phyloP scores from a whole-genome alignment of 2,329 filamentous ascomycete species.

The Colletotrichum eleusines region DNA sequence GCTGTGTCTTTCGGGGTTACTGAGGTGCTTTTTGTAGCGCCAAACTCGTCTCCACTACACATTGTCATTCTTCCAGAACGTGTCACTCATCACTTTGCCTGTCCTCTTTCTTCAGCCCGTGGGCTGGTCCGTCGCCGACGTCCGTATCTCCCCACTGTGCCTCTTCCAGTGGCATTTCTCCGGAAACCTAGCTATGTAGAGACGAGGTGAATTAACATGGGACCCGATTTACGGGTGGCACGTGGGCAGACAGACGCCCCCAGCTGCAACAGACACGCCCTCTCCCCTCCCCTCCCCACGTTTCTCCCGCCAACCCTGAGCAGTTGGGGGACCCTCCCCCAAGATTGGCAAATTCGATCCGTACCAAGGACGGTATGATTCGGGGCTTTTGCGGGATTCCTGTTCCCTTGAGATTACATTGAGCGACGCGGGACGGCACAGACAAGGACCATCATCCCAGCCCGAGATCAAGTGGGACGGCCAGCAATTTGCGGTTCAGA shows the following conservation, averaged over 20 bases:
- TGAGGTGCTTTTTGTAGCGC: slow-evolving; percentile 21
- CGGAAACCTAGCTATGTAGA: neutral
- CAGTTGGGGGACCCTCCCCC: slow-evolving; percentile 22
- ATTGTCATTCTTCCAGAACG: neutral
- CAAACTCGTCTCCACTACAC: neutral
- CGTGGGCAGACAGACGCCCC: neutral
- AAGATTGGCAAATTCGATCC: slow-evolving; percentile 26
- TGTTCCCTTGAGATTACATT: slow-evolving; percentile 4
- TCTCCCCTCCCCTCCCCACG: too few species aligned
- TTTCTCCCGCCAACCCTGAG: slow-evolving; percentile 1
- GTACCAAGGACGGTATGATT: slow-evolving; percentile 12
- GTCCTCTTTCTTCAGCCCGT: neutral
- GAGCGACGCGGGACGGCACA: slow-evolving; percentile 11
- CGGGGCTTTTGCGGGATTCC: neutral
- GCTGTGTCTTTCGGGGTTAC: neutral
- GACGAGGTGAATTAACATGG: neutral
- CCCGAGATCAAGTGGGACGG: neutral
- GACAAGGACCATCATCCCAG: neutral
- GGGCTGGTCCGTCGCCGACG: neutral
- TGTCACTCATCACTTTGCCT: slow-evolving; percentile 3
- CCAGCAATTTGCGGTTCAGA: neutral
- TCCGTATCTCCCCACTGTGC: neutral
- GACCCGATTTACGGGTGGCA: neutral
- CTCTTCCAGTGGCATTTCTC: neutral
- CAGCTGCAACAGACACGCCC: too few species aligned